Evolutionary conservation across 495 filamentous ascomycete species (phyloP).

Genomic region (Penicillium flavigenum): DNA sequence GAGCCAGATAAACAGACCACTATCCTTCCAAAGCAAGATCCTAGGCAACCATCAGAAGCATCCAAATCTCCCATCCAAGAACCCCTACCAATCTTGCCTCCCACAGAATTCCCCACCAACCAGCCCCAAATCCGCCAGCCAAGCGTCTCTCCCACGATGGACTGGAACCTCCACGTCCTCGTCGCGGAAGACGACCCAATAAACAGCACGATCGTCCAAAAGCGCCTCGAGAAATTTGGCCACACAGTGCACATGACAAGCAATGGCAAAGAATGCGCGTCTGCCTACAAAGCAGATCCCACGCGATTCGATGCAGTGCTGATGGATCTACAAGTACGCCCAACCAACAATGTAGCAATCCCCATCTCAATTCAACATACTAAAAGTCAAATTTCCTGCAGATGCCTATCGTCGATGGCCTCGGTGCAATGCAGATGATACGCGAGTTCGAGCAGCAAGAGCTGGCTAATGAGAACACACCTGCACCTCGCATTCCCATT

Average conservation of each 20-base stretch:
- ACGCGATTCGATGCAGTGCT: constrained; percentile 72
- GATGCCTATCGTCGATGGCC: constrained; percentile 92
- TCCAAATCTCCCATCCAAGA: no score
- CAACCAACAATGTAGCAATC: background rate
- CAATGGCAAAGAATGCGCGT: constrained; percentile 82
- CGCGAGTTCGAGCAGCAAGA: constrained; percentile 61
- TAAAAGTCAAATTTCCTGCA: constrained; percentile 29
- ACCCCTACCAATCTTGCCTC: background rate
- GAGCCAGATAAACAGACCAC: background rate
- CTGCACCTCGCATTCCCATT: constrained; percentile 61
- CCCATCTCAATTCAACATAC: background rate
- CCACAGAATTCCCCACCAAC: background rate
- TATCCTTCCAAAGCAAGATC: background rate
- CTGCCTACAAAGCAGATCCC: constrained; percentile 58
- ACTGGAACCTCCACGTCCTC: constrained; percentile 56
- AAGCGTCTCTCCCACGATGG: background rate
- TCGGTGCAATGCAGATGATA: constrained; percentile 76
- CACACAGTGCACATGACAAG: constrained; percentile 67
- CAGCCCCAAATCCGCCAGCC: background rate
- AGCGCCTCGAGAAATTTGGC: constrained; percentile 74
- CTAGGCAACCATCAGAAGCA: background rate
- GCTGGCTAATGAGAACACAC: constrained; percentile 36
- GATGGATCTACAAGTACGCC: constrained; percentile 90
- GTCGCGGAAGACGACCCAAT: constrained; percentile 89
- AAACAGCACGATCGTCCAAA: constrained; percentile 80